Percentiles rank a stretch among this genome's conserved stretches.
phyloP scores from a whole-genome alignment of 2,329 filamentous ascomycete genomes.

The Neurospora sp. region DNA sequence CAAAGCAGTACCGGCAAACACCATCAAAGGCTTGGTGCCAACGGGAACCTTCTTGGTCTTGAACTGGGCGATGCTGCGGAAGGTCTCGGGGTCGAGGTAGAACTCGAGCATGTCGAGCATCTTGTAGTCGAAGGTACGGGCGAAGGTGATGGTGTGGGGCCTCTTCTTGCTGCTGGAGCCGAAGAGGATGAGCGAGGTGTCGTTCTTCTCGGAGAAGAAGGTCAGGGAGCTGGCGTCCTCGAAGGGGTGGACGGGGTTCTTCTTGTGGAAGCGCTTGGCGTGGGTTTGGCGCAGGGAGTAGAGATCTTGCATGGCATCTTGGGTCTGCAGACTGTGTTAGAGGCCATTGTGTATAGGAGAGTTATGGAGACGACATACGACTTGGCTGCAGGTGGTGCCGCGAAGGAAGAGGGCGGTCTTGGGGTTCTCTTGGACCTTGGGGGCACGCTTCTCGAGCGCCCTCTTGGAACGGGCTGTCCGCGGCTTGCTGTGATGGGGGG shows the following conservation, averaged over 20 bases:
- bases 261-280: conserved; percentile 75
- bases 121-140: conserved; percentile 76
- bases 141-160: conserved; percentile 78
- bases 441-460: conserved; percentile 84
- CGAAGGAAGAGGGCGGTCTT: conserved; percentile 86
- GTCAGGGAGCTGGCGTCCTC: conserved; percentile 36
- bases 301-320: conserved; percentile 78
- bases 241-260: conserved; percentile 9
- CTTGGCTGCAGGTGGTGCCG: conserved; percentile 73
- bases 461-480: conserved; percentile 82
- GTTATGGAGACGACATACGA: conserved; percentile 37
- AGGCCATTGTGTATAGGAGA: not conserved
- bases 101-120: conserved; percentile 93
- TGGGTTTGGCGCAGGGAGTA: conserved; percentile 76
- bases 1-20: conserved; percentile 84
- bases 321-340: conserved; percentile 12
- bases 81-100: conserved; percentile 65
- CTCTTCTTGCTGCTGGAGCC: conserved; percentile 61
- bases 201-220: conserved; percentile 66
- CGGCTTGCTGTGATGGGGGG: conserved; percentile 37
- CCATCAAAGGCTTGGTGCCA: conserved; percentile 78
- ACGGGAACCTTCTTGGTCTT: conserved; percentile 66
- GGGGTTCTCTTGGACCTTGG: conserved; percentile 80
- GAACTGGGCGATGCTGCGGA: conserved; percentile 63
- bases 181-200: conserved; percentile 10